phyloP scores from a whole-genome alignment of 805 yeast species.

The Hanseniaspora lachancei region DNA sequence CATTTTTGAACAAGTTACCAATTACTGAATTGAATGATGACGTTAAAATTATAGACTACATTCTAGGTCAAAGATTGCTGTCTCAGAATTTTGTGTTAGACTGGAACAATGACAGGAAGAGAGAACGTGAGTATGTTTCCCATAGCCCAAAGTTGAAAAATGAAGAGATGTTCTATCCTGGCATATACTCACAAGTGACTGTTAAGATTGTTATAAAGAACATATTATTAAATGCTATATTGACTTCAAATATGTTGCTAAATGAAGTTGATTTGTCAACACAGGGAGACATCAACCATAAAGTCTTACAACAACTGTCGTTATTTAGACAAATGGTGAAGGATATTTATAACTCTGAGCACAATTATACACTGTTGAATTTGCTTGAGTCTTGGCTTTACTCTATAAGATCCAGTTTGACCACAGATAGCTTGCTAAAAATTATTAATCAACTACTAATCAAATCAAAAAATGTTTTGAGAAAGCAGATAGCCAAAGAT shows the following conservation, averaged over 20 bases:
- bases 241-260: slow-evolving; percentile 64
- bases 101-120: slow-evolving; percentile 75
- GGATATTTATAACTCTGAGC: slow-evolving; percentile 89
- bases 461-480: slow-evolving; percentile 10
- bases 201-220: slow-evolving; percentile 70
- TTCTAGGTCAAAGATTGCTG: slow-evolving; percentile 65
- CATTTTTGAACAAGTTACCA: slow-evolving; percentile 3
- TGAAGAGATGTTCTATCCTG: slow-evolving; percentile 64
- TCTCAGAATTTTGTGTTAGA: slow-evolving; percentile 63
- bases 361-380: slow-evolving; percentile 44
- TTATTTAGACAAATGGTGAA: slow-evolving; percentile 65
- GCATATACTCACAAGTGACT: slow-evolving; percentile 62
- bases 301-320: slow-evolving; percentile 38
- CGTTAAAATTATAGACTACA: slow-evolving; percentile 47
- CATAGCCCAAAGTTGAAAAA: slow-evolving; percentile 47
- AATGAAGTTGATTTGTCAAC: slow-evolving; percentile 37
- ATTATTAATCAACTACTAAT: slow-evolving; percentile 30
- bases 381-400: slow-evolving; percentile 68
- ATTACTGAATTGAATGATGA: neutral
- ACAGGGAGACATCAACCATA: slow-evolving; percentile 68
- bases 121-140: slow-evolving; percentile 48
- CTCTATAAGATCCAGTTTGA: slow-evolving; percentile 75
- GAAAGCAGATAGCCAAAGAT: slow-evolving; percentile 3
- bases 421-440: slow-evolving; percentile 71
- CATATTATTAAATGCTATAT: slow-evolving; percentile 69